Base-by-base conservation (phyloP, 1,139 yeast species). In the Geotrichum europaeum region DNA sequence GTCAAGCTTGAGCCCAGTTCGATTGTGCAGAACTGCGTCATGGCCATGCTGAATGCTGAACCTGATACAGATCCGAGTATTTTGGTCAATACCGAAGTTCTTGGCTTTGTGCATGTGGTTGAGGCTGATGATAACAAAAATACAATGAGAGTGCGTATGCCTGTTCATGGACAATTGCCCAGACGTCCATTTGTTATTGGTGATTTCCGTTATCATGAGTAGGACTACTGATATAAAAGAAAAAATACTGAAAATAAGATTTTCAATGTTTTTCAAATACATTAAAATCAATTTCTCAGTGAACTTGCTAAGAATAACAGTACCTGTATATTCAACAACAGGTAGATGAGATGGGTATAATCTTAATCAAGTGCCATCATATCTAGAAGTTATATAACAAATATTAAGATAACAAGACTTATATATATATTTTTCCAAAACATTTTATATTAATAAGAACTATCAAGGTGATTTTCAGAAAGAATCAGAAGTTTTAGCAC, bases 161-260 rank as follows among this genome's bases (percentile, higher is more conserved):
- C 99, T 0, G 87, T 89, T 25, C 97, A 96, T 1, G 96, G 96
- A 0, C 81, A 85, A 52, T 76, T 91, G 49, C 99, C 99, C 0
- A 76, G 79, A n/a, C 81, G 83, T 63, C 84, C 86, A 1, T 76
- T 86, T 69, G 70, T 89, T 1, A 73, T 88, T 53, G 91, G 96
- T 1, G 81, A 83, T 55, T 84, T 81, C 68, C 82, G 91, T 65
- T 89, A 86, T 69, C 80, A 84, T 53, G 96, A 89, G 73, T 87
- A 75, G 70, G 18, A 28, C 15, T 49, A n/a, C 28, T 24, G 4
- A 18, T 20, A 20, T 5, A 28, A 4, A 22, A 5, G n/a, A 45
- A 45, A 45, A 45, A 45, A 45, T n/a, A n/a, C 9, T 43, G 49
- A 43, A 6, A 28, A 28, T 28, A 28, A 25, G 3, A 25, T 25